phyloP scores from a whole-genome alignment of 495 filamentous ascomycete genomes.

The Hypoxylon perforatum region DNA sequence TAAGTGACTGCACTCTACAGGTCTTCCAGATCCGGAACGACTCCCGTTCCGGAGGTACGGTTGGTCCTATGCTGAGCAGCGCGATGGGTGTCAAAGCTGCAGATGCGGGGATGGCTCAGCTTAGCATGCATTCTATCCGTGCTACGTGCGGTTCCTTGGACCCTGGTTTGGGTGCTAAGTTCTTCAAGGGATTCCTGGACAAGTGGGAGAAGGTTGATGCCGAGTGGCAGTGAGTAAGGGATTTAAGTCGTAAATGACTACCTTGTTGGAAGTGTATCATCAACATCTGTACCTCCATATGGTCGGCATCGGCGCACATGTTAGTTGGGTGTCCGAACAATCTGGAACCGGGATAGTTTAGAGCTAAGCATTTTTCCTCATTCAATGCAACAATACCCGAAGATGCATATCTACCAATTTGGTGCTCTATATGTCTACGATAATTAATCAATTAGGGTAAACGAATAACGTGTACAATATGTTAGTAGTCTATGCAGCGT shows the following conservation, averaged over 20 bases:
- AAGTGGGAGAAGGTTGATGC: constrained; percentile 86
- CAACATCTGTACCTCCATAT: constrained; percentile 8
- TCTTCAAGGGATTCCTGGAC: constrained; percentile 92
- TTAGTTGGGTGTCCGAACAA: background rate
- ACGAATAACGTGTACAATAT: too few relatives aligned
- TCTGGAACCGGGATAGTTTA: background rate
- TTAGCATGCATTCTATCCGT: constrained; percentile 94
- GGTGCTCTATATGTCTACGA: too few relatives aligned
- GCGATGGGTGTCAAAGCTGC: constrained; percentile 85
- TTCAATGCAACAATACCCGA: background rate
- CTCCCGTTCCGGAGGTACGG: constrained; percentile 85
- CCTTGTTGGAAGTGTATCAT: constrained; percentile 15
- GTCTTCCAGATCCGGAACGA: constrained; percentile 97
- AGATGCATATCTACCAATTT: too few relatives aligned
- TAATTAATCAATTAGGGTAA: too few relatives aligned
- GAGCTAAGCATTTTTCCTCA: background rate
- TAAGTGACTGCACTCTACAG: constrained; percentile 76
- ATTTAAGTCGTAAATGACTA: background rate
- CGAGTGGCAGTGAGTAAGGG: constrained; percentile 71
- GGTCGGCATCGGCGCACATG: constrained; percentile 1
- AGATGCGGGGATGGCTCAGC: constrained; percentile 90
- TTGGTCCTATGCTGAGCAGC: constrained; percentile 89
- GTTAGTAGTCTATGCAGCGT: constrained; percentile 1
- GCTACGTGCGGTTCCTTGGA: constrained; percentile 89
- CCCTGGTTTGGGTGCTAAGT: constrained; percentile 86